phyloP scores from a whole-genome alignment of 1,139 yeast genomes.

The Schizosaccharomyces versatilis region DNA sequence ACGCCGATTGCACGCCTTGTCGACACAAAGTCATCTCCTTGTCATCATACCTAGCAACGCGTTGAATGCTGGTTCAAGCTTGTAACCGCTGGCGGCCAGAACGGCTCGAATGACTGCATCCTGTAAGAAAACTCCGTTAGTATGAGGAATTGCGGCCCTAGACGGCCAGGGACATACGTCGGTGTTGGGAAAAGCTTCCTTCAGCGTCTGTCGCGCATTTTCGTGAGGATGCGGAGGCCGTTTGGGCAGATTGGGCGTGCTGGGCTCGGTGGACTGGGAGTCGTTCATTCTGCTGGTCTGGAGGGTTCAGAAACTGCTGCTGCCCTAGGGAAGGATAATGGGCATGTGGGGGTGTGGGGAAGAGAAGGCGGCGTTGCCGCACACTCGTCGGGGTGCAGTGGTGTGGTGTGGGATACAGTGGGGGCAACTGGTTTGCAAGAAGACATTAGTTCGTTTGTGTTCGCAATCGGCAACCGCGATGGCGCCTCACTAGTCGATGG shows the following conservation, averaged over 20 bases:
- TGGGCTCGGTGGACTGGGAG: not conserved
- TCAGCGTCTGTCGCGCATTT: conserved; percentile 8
- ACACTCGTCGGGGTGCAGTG: too few species aligned
- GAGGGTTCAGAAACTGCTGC: too few species aligned
- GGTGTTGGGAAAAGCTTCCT: conserved; percentile 7
- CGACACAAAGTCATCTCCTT: not conserved
- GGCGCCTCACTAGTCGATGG: too few species aligned
- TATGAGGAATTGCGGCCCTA: not conserved
- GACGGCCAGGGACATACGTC: not conserved
- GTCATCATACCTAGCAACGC: conserved; percentile 59
- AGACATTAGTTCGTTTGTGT: too few species aligned
- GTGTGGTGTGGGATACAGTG: too few species aligned
- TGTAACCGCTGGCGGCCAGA: conserved; percentile 64
- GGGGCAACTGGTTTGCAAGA: too few species aligned
- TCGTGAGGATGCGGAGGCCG: conserved; percentile 9
- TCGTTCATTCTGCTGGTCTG: too few species aligned
- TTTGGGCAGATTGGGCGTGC: conserved; percentile 2
- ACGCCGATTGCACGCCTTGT: not conserved
- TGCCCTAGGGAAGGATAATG: too few species aligned
- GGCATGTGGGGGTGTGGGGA: too few species aligned
- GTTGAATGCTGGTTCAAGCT: conserved; percentile 66
- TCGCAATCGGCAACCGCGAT: too few species aligned
- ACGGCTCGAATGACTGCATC: conserved; percentile 53
- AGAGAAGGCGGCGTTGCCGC: too few species aligned
- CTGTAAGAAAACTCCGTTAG: conserved; percentile 15